These are phyloP conservation scores for Colletotrichum trifolii DNA, from an alignment of 2,329 filamentous ascomycete species.

Conservation along the genomic window DNA sequence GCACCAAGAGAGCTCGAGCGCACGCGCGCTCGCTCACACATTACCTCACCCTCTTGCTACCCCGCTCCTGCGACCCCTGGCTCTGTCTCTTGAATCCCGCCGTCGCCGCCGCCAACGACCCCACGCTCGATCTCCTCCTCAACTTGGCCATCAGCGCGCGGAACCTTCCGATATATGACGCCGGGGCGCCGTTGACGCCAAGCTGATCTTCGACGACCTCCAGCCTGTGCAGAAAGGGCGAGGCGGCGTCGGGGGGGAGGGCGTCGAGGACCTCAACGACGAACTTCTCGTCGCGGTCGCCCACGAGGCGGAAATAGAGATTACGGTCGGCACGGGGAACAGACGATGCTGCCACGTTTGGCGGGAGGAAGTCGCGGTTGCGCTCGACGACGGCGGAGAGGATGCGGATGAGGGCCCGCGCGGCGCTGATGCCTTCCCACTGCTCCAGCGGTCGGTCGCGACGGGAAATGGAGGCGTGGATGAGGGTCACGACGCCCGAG, in stretches of 20 bases:
- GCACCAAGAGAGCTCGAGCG: neutral
- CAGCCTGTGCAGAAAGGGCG: slow-evolving; percentile 54
- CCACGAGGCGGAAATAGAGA: slow-evolving; percentile 60
- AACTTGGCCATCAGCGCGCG: slow-evolving; percentile 46
- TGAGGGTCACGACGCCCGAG: slow-evolving; percentile 52
- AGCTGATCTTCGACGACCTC: slow-evolving; percentile 48
- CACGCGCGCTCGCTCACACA: neutral
- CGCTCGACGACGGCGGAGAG: slow-evolving; percentile 56
- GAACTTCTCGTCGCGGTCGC: slow-evolving; percentile 56
- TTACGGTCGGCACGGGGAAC: slow-evolving; percentile 50
- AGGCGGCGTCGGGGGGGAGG: slow-evolving; percentile 56
- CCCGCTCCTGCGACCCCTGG: slow-evolving; percentile 40
- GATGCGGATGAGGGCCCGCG: slow-evolving; percentile 59
- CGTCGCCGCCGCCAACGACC: slow-evolving; percentile 23
- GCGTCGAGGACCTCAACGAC: slow-evolving; percentile 55
- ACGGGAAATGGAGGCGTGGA: slow-evolving; percentile 54
- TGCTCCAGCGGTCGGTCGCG: slow-evolving; percentile 50
- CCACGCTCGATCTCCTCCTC: slow-evolving; percentile 40
- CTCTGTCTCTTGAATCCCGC: slow-evolving; percentile 47
- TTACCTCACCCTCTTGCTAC: slow-evolving; percentile 50
- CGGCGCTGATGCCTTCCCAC: slow-evolving; percentile 57
- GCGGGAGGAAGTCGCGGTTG: slow-evolving; percentile 49
- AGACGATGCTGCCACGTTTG: slow-evolving; percentile 33
- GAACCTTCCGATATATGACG: slow-evolving; percentile 50
- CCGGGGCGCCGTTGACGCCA: slow-evolving; percentile 47